phyloP scores from a whole-genome alignment of 2,329 filamentous ascomycete genomes.

The Cercospora canescens region DNA sequence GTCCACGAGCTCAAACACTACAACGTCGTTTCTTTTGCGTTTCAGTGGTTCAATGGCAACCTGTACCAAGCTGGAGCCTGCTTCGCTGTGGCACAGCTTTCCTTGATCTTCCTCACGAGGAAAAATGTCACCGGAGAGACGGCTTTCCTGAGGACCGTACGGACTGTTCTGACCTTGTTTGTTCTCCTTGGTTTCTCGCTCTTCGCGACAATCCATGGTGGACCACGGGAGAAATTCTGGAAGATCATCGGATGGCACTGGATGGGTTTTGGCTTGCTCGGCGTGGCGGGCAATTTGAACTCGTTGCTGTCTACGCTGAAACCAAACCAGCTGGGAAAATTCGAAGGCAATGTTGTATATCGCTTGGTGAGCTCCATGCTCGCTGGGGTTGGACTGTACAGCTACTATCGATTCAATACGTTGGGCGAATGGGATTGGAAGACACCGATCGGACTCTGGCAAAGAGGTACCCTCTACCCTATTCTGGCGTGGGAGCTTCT shows the following conservation, averaged over 20 bases:
- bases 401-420: slow-evolving; percentile 21
- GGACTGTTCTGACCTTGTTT: slow-evolving; percentile 14
- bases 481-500: slow-evolving; percentile 19
- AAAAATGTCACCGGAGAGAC: neutral
- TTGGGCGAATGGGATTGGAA: slow-evolving; percentile 25
- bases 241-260: slow-evolving; percentile 28
- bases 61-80: slow-evolving; percentile 18
- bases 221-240: slow-evolving; percentile 23
- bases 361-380: slow-evolving; percentile 16
- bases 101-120: slow-evolving; percentile 12
- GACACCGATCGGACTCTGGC: slow-evolving; percentile 25
- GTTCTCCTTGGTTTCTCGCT: slow-evolving; percentile 21
- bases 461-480: slow-evolving; percentile 22
- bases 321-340: slow-evolving; percentile 11
- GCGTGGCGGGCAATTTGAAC: slow-evolving; percentile 23
- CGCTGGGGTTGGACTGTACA: slow-evolving; percentile 18
- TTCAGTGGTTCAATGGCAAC: slow-evolving; percentile 14
- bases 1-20: slow-evolving; percentile 27
- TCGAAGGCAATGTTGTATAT: slow-evolving; percentile 16
- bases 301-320: slow-evolving; percentile 13
- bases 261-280: slow-evolving; percentile 17
- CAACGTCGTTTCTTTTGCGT: slow-evolving; percentile 18
- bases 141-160: slow-evolving; percentile 10
- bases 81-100: slow-evolving; percentile 19
- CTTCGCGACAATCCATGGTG: slow-evolving; percentile 21